Evolutionary conservation across 2,329 filamentous ascomycete genomes (phyloP).

Genomic region (Exophiala xenobiotica): DNA sequence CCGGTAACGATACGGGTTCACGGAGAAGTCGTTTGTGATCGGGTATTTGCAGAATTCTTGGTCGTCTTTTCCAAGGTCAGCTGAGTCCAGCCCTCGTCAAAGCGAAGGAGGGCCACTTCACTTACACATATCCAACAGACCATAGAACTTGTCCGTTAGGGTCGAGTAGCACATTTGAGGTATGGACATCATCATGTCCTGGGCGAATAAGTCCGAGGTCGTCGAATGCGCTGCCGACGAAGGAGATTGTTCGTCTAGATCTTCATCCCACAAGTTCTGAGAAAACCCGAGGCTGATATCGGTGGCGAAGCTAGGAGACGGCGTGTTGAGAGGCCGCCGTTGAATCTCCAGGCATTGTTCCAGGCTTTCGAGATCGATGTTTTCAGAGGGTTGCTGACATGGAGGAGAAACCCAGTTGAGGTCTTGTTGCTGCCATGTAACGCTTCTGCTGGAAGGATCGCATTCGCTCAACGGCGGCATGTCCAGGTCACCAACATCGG

Average conservation of each 20-base stretch:
- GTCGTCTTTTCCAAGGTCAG: conserved; percentile 7
- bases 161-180: conserved; percentile 10
- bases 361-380: conserved; percentile 9
- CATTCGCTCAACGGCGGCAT: too few species aligned
- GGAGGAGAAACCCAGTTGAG: background rate
- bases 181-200: background rate
- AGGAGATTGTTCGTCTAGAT: background rate
- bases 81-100: background rate
- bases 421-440: background rate
- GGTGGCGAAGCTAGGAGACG: background rate
- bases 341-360: conserved; percentile 20
- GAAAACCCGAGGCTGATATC: background rate
- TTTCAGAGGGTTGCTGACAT: background rate
- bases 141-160: conserved; percentile 3
- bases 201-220: background rate
- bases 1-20: conserved; percentile 16
- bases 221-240: background rate
- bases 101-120: background rate
- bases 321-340: background rate
- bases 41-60: conserved; percentile 17
- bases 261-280: background rate
- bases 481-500: too few species aligned
- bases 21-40: conserved; percentile 12
- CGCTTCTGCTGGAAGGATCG: background rate
- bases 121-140: conserved; percentile 7